Evolutionary conservation across 2,329 filamentous ascomycete genomes (phyloP), one percentile per base, ranked within the genome.

Genomic region (Aspergillus persii): DNA sequence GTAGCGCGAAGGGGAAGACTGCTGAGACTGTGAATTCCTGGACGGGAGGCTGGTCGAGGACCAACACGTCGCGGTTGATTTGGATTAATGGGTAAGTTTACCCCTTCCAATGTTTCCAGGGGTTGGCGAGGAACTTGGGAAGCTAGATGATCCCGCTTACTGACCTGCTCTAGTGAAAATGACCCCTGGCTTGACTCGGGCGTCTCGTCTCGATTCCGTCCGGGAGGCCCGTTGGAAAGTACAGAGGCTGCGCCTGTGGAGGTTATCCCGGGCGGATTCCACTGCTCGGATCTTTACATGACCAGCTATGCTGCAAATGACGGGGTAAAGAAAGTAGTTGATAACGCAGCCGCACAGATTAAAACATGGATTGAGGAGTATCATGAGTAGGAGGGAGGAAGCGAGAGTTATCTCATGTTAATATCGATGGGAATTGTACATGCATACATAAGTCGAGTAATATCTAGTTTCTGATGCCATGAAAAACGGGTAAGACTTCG

Each of bases 41-140:
- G 65, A 87, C 85, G 0, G 76, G 79, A 27, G 86, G 86, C 33
- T 88, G 86, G 86, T 59, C 70, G 58, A 70, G 79, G 27, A 79
- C 77, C 41, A 72, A 83, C 56, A 82, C 80, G 2, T 82, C 79
- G 15, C 79, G 84, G 2, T 72, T 89, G 26, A 76, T 87, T 29
- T 87, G 81, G 76, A 78, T 80, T 5, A 87, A 87, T 64, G 85
- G 81, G 73, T 77, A 69, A 36, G 71, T 62, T 4, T 18, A n/a
- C n/a, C 7, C 11, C 36, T n/a, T 41, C 36, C 36, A 4, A 11
- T n/a, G 1, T 4, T 15, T 15, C 12, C 12, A 4, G 5, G 36
- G 7, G 8, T 11, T 41, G 6, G 5, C 7, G 15, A 39, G 36
- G 4, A 12, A 6, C 3, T 39, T 39, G 36, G 11, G 2, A n/a